Base-by-base conservation (phyloP, 2,329 filamentous ascomycete species). In the Colletotrichum nymphaeae region DNA sequence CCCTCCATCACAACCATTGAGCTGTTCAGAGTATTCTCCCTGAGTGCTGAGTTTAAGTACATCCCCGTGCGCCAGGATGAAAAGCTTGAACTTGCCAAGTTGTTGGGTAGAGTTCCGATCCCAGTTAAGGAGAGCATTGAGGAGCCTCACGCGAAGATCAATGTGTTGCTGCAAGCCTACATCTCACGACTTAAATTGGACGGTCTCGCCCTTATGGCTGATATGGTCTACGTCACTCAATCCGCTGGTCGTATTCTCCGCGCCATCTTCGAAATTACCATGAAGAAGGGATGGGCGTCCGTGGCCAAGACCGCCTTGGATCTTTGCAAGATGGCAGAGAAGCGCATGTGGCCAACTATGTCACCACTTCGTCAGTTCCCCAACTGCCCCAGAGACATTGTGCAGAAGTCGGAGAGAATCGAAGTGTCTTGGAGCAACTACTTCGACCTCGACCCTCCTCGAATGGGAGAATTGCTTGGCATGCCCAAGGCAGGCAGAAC, bases 341-440 rank as follows among this genome's bases (percentile, higher is more conserved):
- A 98, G 88, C 91, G 97, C 63, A 99, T 99, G 97, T 99, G 97
- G 97, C 95, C 96, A 16, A 98, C 96, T 6, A 99, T 98, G 97
- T 94, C 95, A 49, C 97, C 97, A 12, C 87, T 99, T 37, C 91
- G 97, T 67, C 97, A 99, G 79, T 99, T 99, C 80, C 90, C 93
- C 4, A 86, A 87, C 52, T 98, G 95, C 79, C 92, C 95, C 3
- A 88, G 91, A 53, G 96, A 98, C 72, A 94, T 98, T 66, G 87
- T 98, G 62, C 92, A 94, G 76, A 98, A 98, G 84, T 93, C 95
- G 3, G 97, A 99, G 85, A 91, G 95, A 77, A 97, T 98, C 74
- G 95, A 98, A 77, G 95, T 98, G 24, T 92, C 94, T 1, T 99
- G 96, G 95, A 89, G 88, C 74, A 97, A 90, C 81, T 99, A 98